Evolutionary conservation across 2,329 filamentous ascomycete species (phyloP).

Genomic region (Ophiostoma perfectum): DNA sequence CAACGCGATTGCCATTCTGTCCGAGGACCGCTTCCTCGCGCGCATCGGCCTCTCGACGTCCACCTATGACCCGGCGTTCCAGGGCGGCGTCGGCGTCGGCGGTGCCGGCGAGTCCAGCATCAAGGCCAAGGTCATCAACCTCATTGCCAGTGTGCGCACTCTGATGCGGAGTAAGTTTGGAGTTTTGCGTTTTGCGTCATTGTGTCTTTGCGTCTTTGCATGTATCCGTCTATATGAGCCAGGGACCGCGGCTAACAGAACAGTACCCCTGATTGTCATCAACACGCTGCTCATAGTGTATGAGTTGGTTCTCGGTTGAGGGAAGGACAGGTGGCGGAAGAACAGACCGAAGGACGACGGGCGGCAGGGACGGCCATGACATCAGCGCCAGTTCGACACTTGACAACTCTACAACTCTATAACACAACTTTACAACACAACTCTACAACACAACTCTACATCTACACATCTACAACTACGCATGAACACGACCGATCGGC

Average conservation of each 20-base stretch:
- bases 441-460: neutral
- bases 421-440: neutral
- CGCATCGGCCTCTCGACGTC: conserved; percentile 77
- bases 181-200: too few relatives aligned
- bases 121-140: conserved; percentile 79
- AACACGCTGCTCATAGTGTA: conserved; percentile 81
- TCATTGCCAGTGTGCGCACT: conserved; percentile 85
- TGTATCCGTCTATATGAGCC: neutral
- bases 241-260: neutral
- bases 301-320: conserved; percentile 67
- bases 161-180: conserved; percentile 86
- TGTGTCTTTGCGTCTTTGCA: neutral
- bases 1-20: conserved; percentile 90
- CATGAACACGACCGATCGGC: neutral
- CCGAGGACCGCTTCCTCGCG: conserved; percentile 88
- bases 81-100: conserved; percentile 41
- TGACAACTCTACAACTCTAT: neutral
- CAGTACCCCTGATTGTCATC: conserved; percentile 78
- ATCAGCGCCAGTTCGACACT: too few relatives aligned
- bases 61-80: conserved; percentile 71
- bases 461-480: neutral
- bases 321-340: neutral
- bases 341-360: neutral
- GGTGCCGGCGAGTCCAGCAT: conserved; percentile 63
- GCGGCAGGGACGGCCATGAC: neutral